Evolutionary conservation across 2,329 filamentous ascomycete species (phyloP).

Genomic region (Raffaelea ambrosiae): DNA sequence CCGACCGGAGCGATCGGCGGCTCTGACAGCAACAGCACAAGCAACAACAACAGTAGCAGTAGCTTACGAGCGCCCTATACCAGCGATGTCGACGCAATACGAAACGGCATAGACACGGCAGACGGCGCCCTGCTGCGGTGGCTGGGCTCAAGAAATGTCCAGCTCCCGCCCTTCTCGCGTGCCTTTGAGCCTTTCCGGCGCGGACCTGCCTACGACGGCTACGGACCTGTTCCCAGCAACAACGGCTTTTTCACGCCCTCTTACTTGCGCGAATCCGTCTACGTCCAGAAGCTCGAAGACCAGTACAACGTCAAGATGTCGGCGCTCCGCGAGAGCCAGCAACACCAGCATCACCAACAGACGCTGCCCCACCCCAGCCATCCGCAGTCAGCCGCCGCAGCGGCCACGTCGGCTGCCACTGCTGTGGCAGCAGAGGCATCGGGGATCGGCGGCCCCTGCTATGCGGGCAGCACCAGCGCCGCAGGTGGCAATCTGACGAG

Average conservation of each 20-base stretch:
- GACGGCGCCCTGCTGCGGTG: slow-evolving; percentile 14
- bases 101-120: slow-evolving; percentile 19
- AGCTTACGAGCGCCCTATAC: slow-evolving; percentile 2
- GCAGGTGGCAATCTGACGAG: slow-evolving; percentile 20
- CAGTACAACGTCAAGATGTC: slow-evolving; percentile 53
- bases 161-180: slow-evolving; percentile 40
- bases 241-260: slow-evolving; percentile 70
- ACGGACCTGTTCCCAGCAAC: slow-evolving; percentile 14
- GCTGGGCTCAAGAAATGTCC: slow-evolving; percentile 16
- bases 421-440: slow-evolving; percentile 20
- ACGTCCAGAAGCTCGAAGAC: slow-evolving; percentile 68
- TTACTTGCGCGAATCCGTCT: slow-evolving; percentile 70
- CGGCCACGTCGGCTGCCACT: slow-evolving; percentile 17
- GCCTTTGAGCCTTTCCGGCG: slow-evolving; percentile 42
- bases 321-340: slow-evolving; percentile 39
- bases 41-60: slow-evolving; percentile 3
- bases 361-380: slow-evolving; percentile 1
- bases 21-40: slow-evolving; percentile 11
- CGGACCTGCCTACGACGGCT: slow-evolving; percentile 15
- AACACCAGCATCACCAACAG: slow-evolving; percentile 11
- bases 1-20: slow-evolving; percentile 12
- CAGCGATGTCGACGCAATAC: slow-evolving; percentile 19
- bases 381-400: slow-evolving; percentile 16
- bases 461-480: neutral
- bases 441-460: neutral